Evolutionary conservation across 2,329 filamentous ascomycete species (phyloP), one percentile per base, ranked within the genome.

Genomic region (Xylaria sp.): DNA sequence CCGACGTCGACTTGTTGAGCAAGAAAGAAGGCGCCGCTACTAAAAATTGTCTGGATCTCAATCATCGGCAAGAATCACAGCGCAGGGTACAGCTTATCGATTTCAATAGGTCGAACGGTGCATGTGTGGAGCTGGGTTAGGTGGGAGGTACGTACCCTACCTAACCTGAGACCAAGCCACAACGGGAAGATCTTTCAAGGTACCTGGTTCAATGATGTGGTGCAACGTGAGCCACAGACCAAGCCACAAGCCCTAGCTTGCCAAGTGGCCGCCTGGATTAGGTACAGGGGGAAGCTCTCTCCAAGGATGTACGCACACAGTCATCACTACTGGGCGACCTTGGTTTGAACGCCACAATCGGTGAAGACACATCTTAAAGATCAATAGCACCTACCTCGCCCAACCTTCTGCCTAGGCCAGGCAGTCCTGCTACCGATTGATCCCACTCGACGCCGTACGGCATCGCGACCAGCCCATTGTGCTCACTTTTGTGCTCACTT

Each of bases 21-120:
- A n/a, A 58, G 54, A n/a, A 57, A 37, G 63, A 71, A 73, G 71
- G 69, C 70, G 65, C 74, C 68, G 72, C 73, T 65, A 73, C 70
- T 66, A 71, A 72, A 72, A 71, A 72, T 73, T 73, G 62, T 69
- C 63, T 61, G 40, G 67, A 60, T 51, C 40, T 57, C 25, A 55
- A 58, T 62, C 54, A 58, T 62, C 54, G 23, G 23, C 40, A 50
- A 21, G 61, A 32, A 55, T 37, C 27, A 2, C 18, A 40, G 27
- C 32, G 40, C 40, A 42, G 40, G 40, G 40, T 42, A 42, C 40
- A 12, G 40, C 51, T 67, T 69, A 69, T 69, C 64, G 65, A 64
- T 66, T 68, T 47, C 29, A 35, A 35, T 35, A 12, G 16, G 9
- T 21, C 5, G 3, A 5, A 44, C 4, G 40, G 40, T 44, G n/a